These are phyloP conservation scores for Sclerotinia nivalis DNA, from an alignment of 2,329 filamentous ascomycete genomes.

Conservation along the genomic window DNA sequence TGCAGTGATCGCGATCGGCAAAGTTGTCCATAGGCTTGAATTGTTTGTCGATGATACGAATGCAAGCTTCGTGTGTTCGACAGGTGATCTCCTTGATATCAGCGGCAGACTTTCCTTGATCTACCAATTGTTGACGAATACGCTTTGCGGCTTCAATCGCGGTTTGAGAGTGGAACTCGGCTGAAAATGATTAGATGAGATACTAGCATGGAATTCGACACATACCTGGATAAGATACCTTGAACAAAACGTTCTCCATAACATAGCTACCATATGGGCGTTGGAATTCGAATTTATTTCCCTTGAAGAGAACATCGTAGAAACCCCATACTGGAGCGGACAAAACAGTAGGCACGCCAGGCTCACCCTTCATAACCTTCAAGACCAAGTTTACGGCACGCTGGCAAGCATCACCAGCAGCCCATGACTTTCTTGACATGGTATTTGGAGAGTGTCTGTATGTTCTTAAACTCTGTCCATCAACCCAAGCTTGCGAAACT, in stretches of 20 bases:
- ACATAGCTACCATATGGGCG: constrained; percentile 96
- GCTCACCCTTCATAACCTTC: constrained; percentile 89
- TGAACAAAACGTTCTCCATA: constrained; percentile 99
- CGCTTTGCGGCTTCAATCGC: constrained; percentile 93
- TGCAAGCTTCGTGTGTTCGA: constrained; percentile 96
- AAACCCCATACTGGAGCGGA: constrained; percentile 95
- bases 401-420: constrained; percentile 96
- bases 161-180: constrained; percentile 98
- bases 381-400: constrained; percentile 87
- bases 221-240: constrained; percentile 94
- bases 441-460: constrained; percentile 98
- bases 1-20: constrained; percentile 98
- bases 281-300: constrained; percentile 95
- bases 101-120: constrained; percentile 83
- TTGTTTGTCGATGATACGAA: constrained; percentile 99
- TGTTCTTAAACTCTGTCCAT: constrained; percentile 92
- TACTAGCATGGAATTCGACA: constrained; percentile 23
- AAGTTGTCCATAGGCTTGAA: constrained; percentile 99
- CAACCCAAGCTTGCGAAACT: constrained; percentile 95
- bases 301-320: constrained; percentile 97
- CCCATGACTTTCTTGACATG: constrained; percentile 99
- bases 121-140: constrained; percentile 79
- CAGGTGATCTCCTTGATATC: constrained; percentile 94
- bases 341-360: constrained; percentile 87
- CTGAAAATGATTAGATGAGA: constrained; percentile 46